Conservation (phyloP, 2,329 filamentous ascomycete genomes). For the Fusarium sp. region DNA sequence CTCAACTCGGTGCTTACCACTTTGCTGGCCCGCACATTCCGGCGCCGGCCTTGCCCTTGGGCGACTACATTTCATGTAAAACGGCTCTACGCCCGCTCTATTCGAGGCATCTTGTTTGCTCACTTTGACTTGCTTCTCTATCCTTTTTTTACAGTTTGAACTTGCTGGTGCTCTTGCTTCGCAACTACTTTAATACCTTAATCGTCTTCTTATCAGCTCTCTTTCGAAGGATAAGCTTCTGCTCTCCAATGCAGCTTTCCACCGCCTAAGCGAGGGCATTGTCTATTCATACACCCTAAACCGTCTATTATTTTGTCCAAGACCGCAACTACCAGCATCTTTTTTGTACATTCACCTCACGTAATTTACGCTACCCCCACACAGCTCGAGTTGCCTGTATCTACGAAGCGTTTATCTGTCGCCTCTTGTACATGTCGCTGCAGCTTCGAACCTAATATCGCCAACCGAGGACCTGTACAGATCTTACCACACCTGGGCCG, state of each 20-base stretch:
- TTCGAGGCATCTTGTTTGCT: constrained; percentile 20
- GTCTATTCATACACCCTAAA: neutral
- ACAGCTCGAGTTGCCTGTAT: constrained; percentile 10
- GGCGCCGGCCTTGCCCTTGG: constrained; percentile 44
- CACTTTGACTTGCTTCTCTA: constrained; percentile 5
- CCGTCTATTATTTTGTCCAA: constrained; percentile 3
- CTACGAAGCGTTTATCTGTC: constrained; percentile 22
- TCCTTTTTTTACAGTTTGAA: neutral
- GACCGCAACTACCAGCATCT: constrained; percentile 3
- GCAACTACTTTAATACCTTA: constrained; percentile 14
- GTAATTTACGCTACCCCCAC: constrained; percentile 8
- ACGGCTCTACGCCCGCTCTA: constrained; percentile 29
- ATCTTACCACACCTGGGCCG: constrained; percentile 34
- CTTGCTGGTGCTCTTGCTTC: constrained; percentile 1
- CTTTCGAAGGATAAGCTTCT: neutral
- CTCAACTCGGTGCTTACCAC: constrained; percentile 22
- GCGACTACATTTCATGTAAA: constrained; percentile 46
- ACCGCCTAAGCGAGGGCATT: no score
- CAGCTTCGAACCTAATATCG: constrained; percentile 22
- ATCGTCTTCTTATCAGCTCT: constrained; percentile 11
- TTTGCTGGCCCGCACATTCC: constrained; percentile 43
- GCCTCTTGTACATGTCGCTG: constrained; percentile 29
- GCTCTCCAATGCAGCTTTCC: neutral
- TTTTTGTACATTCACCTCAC: constrained; percentile 19
- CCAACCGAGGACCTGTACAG: constrained; percentile 29